Base-by-base conservation (phyloP, 2,329 filamentous ascomycete genomes). In the Hortaea sp. region DNA sequence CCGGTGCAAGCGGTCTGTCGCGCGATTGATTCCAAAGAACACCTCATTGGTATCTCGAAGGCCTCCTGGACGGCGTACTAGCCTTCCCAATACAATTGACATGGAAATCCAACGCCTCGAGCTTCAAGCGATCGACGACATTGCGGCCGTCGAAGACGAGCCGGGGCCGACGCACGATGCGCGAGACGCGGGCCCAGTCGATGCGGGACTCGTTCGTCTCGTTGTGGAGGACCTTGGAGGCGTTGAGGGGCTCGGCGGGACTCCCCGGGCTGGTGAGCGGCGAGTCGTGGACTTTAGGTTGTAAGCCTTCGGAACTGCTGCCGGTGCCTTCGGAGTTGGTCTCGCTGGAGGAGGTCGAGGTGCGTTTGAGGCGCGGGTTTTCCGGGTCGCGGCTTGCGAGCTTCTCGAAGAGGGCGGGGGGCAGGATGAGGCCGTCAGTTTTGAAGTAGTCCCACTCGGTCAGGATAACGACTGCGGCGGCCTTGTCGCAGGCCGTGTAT, bases 91-190 rank as follows among this genome's bases (percentile, higher is more conserved):
- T 63, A 43, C 54, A 56, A 46, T 64, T 59, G 41, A 66, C 63
- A 2, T 54, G 55, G 55, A 67, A 67, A 9, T 63, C 63, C n/a
- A 67, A 44, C 11, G 44, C 43, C 31, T 57, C 57, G 31, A 67
- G 52, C 46, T 57, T 57, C 31, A 48, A 47, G 4, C 50, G 49
- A 47, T 66, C 60, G 34, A 66, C 57, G n/a, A 67, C 56, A 29
- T 63, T 62, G 13, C 64, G 49, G 7, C 63, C 64, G 42, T 67
- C 64, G 45, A 66, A 66, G 13, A 67, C 56, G 13, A 62, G 61
- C 47, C 56, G 55, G 9, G 64, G 64, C 30, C 55, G 49, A 30
- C 57, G 55, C 63, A 67, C 66, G 29, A 51, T 44, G 20, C 41
- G 43, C 5, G 63, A 62, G 27, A 67, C 53, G 7, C 51, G 48